A percentile compares a stretch with the other conserved stretches of the same genome.
Evolutionary conservation across 495 filamentous ascomycete species (phyloP).

Genomic region (Tuber magnatum): DNA sequence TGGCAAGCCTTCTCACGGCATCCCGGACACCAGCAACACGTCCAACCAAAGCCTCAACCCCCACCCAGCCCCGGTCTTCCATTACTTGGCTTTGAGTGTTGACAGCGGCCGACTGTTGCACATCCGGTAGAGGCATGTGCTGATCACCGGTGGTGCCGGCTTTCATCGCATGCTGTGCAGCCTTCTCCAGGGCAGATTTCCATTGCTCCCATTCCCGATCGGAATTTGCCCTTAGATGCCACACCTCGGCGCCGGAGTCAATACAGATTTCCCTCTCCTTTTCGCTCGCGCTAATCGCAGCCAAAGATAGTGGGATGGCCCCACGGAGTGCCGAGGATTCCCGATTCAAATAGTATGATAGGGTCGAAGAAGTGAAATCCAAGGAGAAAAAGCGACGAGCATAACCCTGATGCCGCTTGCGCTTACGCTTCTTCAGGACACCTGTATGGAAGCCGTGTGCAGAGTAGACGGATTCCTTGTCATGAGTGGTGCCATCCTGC

Average conservation of each 20-base stretch:
- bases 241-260: conserved; percentile 92
- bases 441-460: conserved; percentile 63
- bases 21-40: conserved; percentile 81
- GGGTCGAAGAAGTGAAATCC: conserved; percentile 80
- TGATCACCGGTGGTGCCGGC: conserved; percentile 34
- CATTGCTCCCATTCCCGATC: conserved; percentile 78
- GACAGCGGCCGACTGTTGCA: conserved; percentile 8
- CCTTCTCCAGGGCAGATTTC: conserved; percentile 76
- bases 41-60: conserved; percentile 73
- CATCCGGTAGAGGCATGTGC: conserved; percentile 22
- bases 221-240: conserved; percentile 83
- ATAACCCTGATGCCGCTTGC: conserved; percentile 89
- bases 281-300: conserved; percentile 81
- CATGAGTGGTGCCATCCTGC: conserved; percentile 39
- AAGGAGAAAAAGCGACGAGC: conserved; percentile 89
- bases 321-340: conserved; percentile 85
- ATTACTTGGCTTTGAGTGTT: conserved; percentile 46
- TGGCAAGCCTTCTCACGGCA: conserved; percentile 70
- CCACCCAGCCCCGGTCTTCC: conserved; percentile 69
- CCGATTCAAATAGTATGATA: conserved; percentile 91
- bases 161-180: conserved; percentile 45
- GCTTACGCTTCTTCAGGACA: conserved; percentile 73
- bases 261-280: conserved; percentile 85
- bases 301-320: conserved; percentile 83
- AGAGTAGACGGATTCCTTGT: conserved; percentile 38